Base-by-base conservation (phyloP, 2,329 filamentous ascomycete species). In the Penicillium occitanis region DNA sequence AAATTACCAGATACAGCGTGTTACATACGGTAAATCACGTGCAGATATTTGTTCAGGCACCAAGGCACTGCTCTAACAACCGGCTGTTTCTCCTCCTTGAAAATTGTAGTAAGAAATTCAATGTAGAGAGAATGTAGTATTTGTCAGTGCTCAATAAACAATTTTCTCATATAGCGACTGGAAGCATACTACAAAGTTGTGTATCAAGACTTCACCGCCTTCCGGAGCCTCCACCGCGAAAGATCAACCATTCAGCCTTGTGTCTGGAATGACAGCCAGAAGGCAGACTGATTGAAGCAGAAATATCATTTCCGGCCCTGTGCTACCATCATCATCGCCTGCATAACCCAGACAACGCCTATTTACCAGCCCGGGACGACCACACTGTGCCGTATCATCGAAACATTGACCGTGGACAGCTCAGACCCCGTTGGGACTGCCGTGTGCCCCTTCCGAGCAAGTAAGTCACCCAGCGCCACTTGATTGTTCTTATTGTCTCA, bases 191-290 rank as follows among this genome's bases (percentile, higher is more conserved):
- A 11, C 33, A 35, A n/a, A 13, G 33, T 17, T 22, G 53, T 57
- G n/a, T 25, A 55, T 55, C 51, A 55, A 22, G 5, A 40, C 53
- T 57, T 57, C 53, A 57, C 53, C 53, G 53, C 53, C 53, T 40
- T 57, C 33, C 53, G 53, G 51, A 8, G 33, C 53, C 30, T 37
- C 53, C 53, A 37, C 53, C 53, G 30, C 33, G 53, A 40, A 14
- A 40, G 53, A 57, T 40, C 53, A 17, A 2, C 53, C 30, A 37
- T 37, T 37, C 53, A 57, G 51, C 28, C 51, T 53, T 53, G 14
- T 53, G 50, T 53, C 14, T 57, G 53, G 30, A 57, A 19, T 35
- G 53, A 40, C 33, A 22, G 33, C 33, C 25, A 51, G 5, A 51
- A 17, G 22, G 3, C 48, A 8, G 48, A 28, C 48, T 22, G 28